Evolutionary conservation across 108 stramenopile species (phyloP), one percentile per base, ranked within the genome.

Genomic region (Fistulifera pelliculosa): DNA sequence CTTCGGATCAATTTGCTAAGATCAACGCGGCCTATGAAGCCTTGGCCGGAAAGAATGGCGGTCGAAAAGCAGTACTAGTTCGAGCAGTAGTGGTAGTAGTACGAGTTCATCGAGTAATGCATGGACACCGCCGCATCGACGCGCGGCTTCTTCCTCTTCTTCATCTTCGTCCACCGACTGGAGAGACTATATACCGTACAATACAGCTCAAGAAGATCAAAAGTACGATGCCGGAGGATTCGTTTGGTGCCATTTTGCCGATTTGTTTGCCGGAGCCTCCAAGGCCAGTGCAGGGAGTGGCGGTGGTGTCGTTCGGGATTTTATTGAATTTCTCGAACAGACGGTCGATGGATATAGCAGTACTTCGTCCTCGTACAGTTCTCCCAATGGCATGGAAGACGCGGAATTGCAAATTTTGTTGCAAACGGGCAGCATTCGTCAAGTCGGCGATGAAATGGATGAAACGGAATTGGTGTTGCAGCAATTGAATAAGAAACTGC

Each of bases 21-120:
- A 85, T 92, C 47, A 85, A 87, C 67, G 66, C 79, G 27, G 90
- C 90, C 23, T 92, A 87, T 49, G 76, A 77, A 39, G 62, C 71
- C 42, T 52, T 91, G 51, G 68, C 53, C 8, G 85, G 85, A 16
- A 80, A 80, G 49, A 49, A 48, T 49, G 49, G n/a, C 16, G 54
- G 16, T 11, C 38, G 13, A 55, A 7, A 10, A 47, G 8, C 38
- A 18, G 42, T 28, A 18, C 2, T 54, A 25, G 28, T 27, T 25
- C 56, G 11, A 38, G 58, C 49, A 27, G 23, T 22, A 22, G 19
- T 2, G 12, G 22, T 0, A 26, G 52, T 7, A 63, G 47, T 11
- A 47, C 73, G 12, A 35, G 64, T 18, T 52, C 69, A 0, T 42
- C 62, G 24, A 50, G 53, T 0, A 61, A 62, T n/a, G 66, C 58